phyloP scores from a whole-genome alignment of 1,284 basidiomycete genomes.

The Cryptococcus maquisensis region DNA sequence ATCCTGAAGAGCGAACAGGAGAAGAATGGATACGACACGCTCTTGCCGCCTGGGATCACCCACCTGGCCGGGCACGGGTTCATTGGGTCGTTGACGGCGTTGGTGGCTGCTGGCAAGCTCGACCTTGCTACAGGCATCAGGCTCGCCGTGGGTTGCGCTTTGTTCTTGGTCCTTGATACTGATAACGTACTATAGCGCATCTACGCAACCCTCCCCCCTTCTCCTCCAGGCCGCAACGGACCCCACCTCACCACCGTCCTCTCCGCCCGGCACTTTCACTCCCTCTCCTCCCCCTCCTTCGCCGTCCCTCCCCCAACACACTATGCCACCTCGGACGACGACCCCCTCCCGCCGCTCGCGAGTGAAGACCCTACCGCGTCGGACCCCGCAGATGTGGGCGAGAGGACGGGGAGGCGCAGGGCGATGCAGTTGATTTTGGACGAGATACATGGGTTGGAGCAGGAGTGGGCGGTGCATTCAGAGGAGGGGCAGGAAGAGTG shows the following conservation, averaged over 20 bases:
- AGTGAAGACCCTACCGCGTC: constrained; percentile 19
- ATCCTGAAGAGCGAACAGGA: constrained; percentile 46
- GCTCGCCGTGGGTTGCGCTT: constrained; percentile 32
- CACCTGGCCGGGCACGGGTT: constrained; percentile 48
- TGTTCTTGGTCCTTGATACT: neutral
- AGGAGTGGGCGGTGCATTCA: constrained; percentile 22
- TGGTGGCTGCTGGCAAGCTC: constrained; percentile 43
- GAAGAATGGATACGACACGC: constrained; percentile 21
- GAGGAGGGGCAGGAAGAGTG: constrained; percentile 38
- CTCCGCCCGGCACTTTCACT: constrained; percentile 44
- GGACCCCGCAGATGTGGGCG: constrained; percentile 15
- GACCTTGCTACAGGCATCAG: constrained; percentile 43
- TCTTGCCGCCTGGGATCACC: constrained; percentile 38
- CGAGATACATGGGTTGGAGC: constrained; percentile 40
- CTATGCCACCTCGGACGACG: constrained; percentile 6
- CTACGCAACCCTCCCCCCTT: constrained; percentile 36
- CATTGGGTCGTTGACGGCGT: constrained; percentile 44
- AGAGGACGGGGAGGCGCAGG: constrained; percentile 17
- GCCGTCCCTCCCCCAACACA: constrained; percentile 17
- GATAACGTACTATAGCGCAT: constrained; percentile 27
- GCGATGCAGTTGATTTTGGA: constrained; percentile 47
- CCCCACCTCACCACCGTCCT: constrained; percentile 39
- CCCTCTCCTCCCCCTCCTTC: constrained; percentile 37
- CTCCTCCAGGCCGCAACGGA: constrained; percentile 19
- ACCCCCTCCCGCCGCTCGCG: constrained; percentile 12